Evolutionary conservation across 208 protist species (phyloP), one percentile per base, ranked within the genome.

Genomic region (Wallacemonas sp.): DNA sequence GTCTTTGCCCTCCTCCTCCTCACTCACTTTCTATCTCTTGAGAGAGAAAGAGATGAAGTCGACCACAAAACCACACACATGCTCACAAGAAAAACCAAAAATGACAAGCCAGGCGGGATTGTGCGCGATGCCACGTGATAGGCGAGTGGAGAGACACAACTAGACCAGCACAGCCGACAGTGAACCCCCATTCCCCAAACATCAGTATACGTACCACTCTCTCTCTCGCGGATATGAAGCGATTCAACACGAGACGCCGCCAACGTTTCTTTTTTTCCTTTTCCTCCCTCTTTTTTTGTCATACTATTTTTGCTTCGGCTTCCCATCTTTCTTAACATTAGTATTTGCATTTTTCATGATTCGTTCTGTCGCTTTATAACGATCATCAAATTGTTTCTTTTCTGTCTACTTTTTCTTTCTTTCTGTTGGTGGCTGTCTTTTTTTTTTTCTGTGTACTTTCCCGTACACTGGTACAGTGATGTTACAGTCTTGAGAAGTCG

Each of bases 151-250:
- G 47, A 32, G 47, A 55, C 17, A 33, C 23, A 55, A 5, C 2
- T 3, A 26, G 47, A 55, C 26, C 11, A 9, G 26, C 26, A 32
- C 19, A 55, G 11, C 11, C n/a, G n/a, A n/a, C n/a, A n/a, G n/a
- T n/a, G n/a, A 41, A 41, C 9, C 36, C 6, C 9, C 36, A 41
- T 41, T 14, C 36, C 32, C 11, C 24, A 21, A 58, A 34, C 38
- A 48, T 33, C 16, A 62, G 39, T 62, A 62, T 36, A 24, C 24
- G 57, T 62, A 33, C 12, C 26, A 17, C 14, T 26, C 54, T 62
- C 4, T n/a, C 39, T 73, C 46, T 74, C 74, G 60, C 69, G 74
- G 64, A 72, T 80, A 71, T 75, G 64, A 71, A 76, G 74, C 69
- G 56, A 67, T 46, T 68, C 26, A 32, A 12, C 43, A 61, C 19